Conservation (phyloP, 108 stramenopile species). For the Pseudonitzschia pungens region DNA sequence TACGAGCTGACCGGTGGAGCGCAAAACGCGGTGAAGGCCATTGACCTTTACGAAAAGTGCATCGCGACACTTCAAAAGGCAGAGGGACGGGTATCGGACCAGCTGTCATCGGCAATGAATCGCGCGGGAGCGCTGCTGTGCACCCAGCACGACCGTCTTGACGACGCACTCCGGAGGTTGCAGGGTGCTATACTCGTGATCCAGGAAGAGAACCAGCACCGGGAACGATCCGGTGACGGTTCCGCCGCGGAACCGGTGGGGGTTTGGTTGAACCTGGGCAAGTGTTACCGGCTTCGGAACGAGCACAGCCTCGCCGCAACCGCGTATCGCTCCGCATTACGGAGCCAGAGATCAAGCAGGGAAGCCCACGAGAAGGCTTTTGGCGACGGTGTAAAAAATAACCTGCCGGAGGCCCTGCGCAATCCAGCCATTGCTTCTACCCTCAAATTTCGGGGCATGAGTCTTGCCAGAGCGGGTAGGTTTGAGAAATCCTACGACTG, state of each 20-base stretch:
- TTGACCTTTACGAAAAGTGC: conserved; percentile 30
- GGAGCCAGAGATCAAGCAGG: conserved; percentile 31
- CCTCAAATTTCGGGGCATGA: conserved; percentile 25
- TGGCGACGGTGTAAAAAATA: neutral
- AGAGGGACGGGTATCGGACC: conserved; percentile 18
- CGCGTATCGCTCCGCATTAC: conserved; percentile 24
- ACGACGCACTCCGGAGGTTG: conserved; percentile 27
- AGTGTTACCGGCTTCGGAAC: conserved; percentile 21
- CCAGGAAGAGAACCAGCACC: conserved; percentile 9
- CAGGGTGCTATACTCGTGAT: conserved; percentile 28
- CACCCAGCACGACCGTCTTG: conserved; percentile 28
- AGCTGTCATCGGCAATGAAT: conserved; percentile 33
- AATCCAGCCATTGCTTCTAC: conserved; percentile 36
- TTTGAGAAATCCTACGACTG: conserved; percentile 22
- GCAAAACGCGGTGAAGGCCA: conserved; percentile 22
- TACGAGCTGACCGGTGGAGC: conserved; percentile 17
- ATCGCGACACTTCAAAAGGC: conserved; percentile 20
- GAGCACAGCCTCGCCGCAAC: conserved; percentile 21
- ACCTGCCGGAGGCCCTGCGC: conserved; percentile 10
- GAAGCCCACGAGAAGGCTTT: conserved; percentile 4
- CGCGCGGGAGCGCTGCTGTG: conserved; percentile 36
- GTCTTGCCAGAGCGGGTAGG: conserved; percentile 17
- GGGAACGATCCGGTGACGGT: conserved; percentile 8
- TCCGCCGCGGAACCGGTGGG: conserved; percentile 21
- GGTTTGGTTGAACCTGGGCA: conserved; percentile 40